Evolutionary conservation across 164 flowering plant genomes (phyloP), one percentile per base, ranked within the genome.

Genomic region (Chimonanthus salicifolius): DNA sequence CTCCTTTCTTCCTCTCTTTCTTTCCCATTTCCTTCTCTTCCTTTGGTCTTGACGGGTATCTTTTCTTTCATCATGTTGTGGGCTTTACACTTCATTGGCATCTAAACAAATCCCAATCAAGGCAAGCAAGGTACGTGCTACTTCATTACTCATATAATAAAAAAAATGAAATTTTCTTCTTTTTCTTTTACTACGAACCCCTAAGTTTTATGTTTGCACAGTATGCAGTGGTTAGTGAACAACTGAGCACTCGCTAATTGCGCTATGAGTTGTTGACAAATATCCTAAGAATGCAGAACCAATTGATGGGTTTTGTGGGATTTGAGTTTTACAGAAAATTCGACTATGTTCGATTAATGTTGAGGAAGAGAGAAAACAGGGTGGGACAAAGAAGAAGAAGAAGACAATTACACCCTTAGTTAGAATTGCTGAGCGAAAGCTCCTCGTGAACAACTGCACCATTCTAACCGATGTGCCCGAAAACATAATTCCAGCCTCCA

Each of bases 371-470:
- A 66, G 69, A 73, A 72, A 62, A 73, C 63, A 71, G 45, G 3
- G 44, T 58, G 54, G 49, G 47, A 64, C 67, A 67, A 44, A 73
- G 69, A 69, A 72, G 74, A 44, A 44, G 64, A 75, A 73, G 70
- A 92, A 91, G 99, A 92, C 99, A 77, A 86, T 95, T 44, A 87
- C 85, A 21, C 90, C 93, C 47, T 80, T 86, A 10, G 82, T 92
- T 58, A 72, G 88, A 46, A 86, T 95, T 62, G 49, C 91, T 0
- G 92, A 91, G 47, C 69, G 89, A 77, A 91, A 87, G 49, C 78
- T 92, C 4, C 44, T 90, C 20, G 89, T 92, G 0, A 87, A 88
- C 75, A 88, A 85, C 72, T 83, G 85, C 47, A 80, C 87, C 4
- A 82, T 95, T 15, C 86, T 95, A 13, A 78, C 88, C 44, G 86